Conservation (phyloP, 2,329 filamentous ascomycete species). For the Monilinia laxa region DNA sequence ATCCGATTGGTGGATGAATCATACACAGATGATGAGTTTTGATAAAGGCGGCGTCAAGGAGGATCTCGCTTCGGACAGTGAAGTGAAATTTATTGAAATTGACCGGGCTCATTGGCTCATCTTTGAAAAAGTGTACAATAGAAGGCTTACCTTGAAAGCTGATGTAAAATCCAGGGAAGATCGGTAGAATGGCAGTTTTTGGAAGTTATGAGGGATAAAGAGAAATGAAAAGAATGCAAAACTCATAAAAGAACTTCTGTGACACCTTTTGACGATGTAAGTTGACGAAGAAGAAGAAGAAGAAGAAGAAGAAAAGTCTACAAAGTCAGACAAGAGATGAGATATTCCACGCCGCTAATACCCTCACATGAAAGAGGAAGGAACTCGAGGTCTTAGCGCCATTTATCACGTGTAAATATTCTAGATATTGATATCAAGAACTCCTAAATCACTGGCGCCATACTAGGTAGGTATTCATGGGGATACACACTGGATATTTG, state of each 20-base stretch:
- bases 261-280: not conserved
- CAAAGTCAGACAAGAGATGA: not conserved
- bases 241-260: not conserved
- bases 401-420: not conserved
- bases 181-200: not conserved
- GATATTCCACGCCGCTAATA: not conserved
- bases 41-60: slow-evolving; percentile 9
- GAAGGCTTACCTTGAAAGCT: not conserved
- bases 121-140: not conserved
- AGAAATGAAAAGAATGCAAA: not conserved
- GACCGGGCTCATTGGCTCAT: not conserved
- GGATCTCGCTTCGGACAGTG: slow-evolving; percentile 11
- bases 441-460: not conserved
- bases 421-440: not conserved
- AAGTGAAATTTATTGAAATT: not conserved
- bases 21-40: not conserved
- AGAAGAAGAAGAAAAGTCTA: not conserved
- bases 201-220: not conserved
- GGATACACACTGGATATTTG: no score
- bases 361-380: not conserved
- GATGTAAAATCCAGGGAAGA: not conserved
- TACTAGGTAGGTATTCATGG: no score
- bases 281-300: not conserved
- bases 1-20: not conserved
- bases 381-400: slow-evolving; percentile 1